Conservation (phyloP, 345 rosid species). For the Eucalyptus marginata region DNA sequence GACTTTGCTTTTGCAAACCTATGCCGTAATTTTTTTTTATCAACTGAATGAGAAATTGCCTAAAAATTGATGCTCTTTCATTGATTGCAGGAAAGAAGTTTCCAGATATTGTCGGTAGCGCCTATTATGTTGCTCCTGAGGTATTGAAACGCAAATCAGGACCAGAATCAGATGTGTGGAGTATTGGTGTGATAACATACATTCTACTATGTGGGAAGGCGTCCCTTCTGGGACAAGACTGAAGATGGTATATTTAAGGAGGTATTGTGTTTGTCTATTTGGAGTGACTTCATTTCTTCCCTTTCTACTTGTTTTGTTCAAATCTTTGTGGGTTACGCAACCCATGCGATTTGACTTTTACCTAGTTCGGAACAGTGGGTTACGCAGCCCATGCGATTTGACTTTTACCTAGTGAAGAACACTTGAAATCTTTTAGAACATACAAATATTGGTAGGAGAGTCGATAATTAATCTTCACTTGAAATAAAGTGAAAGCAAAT, state of each 20-base stretch:
- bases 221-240: slow-evolving; percentile 52
- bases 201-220: slow-evolving; percentile 42
- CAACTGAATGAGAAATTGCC: not conserved
- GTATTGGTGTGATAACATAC: slow-evolving; percentile 45
- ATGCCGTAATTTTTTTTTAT: not conserved
- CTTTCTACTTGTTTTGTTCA: not conserved
- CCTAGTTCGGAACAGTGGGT: not conserved
- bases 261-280: slow-evolving; percentile 5
- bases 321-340: not conserved
- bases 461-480: not conserved
- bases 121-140: slow-evolving; percentile 51
- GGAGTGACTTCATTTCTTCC: not conserved
- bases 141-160: slow-evolving; percentile 39
- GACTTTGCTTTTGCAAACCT: not conserved
- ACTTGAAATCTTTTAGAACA: not conserved
- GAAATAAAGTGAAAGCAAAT: not conserved
- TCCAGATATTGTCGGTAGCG: slow-evolving; percentile 60
- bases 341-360: not conserved
- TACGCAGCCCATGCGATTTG: not conserved
- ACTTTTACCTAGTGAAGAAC: not conserved
- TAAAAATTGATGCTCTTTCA: not conserved
- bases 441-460: not conserved
- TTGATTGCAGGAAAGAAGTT: slow-evolving; percentile 32
- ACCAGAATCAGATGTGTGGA: slow-evolving; percentile 53
- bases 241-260: slow-evolving; percentile 53